Evolutionary conservation across 306 rosid species (phyloP).

Genomic region (Erythrophleum fordii): DNA sequence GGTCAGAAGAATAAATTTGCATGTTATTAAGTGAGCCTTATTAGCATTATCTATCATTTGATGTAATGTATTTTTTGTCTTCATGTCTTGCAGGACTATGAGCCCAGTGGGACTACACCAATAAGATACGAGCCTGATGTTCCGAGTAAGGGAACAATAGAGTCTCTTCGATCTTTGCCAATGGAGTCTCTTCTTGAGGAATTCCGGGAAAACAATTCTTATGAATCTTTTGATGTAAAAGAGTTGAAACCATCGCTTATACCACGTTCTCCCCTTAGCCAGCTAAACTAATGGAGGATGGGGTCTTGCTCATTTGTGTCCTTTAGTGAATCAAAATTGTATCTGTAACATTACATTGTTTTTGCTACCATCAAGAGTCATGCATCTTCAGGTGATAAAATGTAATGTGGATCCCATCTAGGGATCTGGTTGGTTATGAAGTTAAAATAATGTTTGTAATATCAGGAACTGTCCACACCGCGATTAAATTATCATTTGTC

Average conservation of each 20-base stretch:
- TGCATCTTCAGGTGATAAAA: background rate
- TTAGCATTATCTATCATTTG: background rate
- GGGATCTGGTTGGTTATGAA: slow-evolving; percentile 45
- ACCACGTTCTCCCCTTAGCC: slow-evolving; percentile 90
- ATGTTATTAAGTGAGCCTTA: background rate
- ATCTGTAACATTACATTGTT: slow-evolving; percentile 49
- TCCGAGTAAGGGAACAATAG: slow-evolving; percentile 77
- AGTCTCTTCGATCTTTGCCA: slow-evolving; percentile 88
- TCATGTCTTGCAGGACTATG: slow-evolving; percentile 74
- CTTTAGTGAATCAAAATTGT: slow-evolving; percentile 36
- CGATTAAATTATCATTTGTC: background rate
- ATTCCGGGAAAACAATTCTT: slow-evolving; percentile 77
- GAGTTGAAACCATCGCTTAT: slow-evolving; percentile 86
- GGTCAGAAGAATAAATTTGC: background rate
- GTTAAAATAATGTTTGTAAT: slow-evolving; percentile 48
- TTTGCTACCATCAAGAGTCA: slow-evolving; percentile 2
- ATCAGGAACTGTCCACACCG: slow-evolving; percentile 10
- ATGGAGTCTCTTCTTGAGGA: slow-evolving; percentile 85
- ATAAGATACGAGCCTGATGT: slow-evolving; percentile 64
- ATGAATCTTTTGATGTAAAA: slow-evolving; percentile 62
- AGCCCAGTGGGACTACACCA: slow-evolving; percentile 82
- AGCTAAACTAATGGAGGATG: slow-evolving; percentile 52
- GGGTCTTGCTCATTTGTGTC: background rate
- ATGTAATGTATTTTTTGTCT: background rate
- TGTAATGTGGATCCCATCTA: slow-evolving; percentile 52